Evolutionary conservation across 129 eudicot species (phyloP), one percentile per base, ranked within the genome.

Genomic region (Dittrichia graveolens): DNA sequence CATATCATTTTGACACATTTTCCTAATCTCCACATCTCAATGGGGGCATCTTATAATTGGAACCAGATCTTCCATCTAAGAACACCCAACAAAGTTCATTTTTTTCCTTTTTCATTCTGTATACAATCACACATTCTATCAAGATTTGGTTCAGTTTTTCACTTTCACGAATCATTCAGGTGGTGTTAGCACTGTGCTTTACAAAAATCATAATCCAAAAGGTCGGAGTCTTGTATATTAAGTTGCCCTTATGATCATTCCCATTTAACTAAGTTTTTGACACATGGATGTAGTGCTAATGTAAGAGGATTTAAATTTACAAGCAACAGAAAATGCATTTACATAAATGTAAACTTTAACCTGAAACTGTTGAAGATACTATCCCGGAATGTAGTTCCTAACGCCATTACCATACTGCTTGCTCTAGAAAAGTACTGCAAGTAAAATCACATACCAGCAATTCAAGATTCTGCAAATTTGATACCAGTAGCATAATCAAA

Each of bases 11-110:
- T 70, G 45, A 75, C 81, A 75, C 77, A 75, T 80, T 75, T 58
- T 66, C 85, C 79, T 68, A 81, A 81, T 81, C 82, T 76, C 71
- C 78, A 76, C 85, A 69, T 75, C 67, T 61, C 71, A 50, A 55
- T n/a, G 12, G 15, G 19, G 31, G 80, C 65, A 69, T 70, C 72
- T 70, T 53, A 37, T 39, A 43, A 16, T 13, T 15, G 43, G 77
- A 75, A 68, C 73, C 81, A 73, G 46, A 80, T 75, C 84, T 69
- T 62, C 55, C 53, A 63, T 58, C 75, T 49, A 65, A 65, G 64
- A 34, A 31, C 38, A 38, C 39, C 12, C 53, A 31, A 55, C 49
- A 43, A 73, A 61, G 68, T 1, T 38, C 53, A 8, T 42, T 15
- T 71, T 13, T 16, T 44, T 52, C 10, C 24, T 53, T n/a, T 15